Base-by-base conservation (phyloP, 31 red algal species). In the Odonthalia washingtoniensis region DNA sequence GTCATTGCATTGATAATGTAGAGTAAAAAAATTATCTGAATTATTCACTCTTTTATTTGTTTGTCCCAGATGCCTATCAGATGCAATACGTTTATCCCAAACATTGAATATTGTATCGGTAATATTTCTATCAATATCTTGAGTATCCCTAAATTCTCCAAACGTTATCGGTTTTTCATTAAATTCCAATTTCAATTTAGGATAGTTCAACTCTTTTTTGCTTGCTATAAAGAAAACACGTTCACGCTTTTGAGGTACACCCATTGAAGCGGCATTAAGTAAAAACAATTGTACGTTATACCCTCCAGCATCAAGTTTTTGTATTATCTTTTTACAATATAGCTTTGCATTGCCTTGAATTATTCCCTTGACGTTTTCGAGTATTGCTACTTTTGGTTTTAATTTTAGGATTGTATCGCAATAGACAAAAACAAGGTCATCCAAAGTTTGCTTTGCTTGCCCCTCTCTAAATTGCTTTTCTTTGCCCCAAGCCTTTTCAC, bases 151-250 rank as follows among this genome's bases (percentile, higher is more conserved):
- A 17, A 61, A 17, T 61, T 61, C 52, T 61, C 24, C 24, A 61
- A 61, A 61, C 24, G 52, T 14, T 61, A 61, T 61, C 24, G 24
- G 24, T 61, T 61, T 61, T 61, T 61, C 52, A 61, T 17, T 17
- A 24, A 61, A 61, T 24, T 17, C 52, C 24, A 61, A 61, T 17
- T 61, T 24, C 24, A 61, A 61, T 24, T 17, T 17, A 14, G 52
- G 52, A 24, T 61, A 61, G 24, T 61, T 24, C 24, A 61, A 61
- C 14, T 61, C 52, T 61, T 61, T 61, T 61, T 24, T 61, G 24
- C 14, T 61, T 61, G 52, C 52, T 61, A 61, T 61, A 61, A 61
- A 61, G 24, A 61, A 61, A 61, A 61, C 52, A 61, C 52, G 52
- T 61, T 61, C 52, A 17, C 52, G 14, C 24, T 61, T 61, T 61